Evolutionary conservation across 1,284 basidiomycete species (phyloP).

Genomic region (Apiotrichum domesticum): DNA sequence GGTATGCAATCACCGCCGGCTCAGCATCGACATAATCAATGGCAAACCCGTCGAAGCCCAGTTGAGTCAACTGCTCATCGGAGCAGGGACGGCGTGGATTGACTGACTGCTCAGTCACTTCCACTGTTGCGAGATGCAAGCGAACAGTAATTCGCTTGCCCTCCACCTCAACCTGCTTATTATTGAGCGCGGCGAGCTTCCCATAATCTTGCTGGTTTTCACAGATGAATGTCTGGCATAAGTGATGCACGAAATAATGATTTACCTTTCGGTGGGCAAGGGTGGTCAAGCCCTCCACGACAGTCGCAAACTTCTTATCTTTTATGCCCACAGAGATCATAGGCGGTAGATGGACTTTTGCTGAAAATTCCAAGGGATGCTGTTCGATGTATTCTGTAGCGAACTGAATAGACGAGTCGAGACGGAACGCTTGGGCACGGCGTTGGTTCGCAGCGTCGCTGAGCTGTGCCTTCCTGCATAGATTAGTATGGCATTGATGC

Average conservation of each 20-base stretch:
- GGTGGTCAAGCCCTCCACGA: constrained; percentile 71
- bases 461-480: constrained; percentile 56
- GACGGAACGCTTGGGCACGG: constrained; percentile 49
- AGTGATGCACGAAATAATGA: constrained; percentile 6
- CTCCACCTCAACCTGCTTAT: constrained; percentile 47
- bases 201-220: constrained; percentile 79
- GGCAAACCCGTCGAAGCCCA: constrained; percentile 78
- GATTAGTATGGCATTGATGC: not conserved
- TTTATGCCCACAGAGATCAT: constrained; percentile 66
- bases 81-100: constrained; percentile 24
- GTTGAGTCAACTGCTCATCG: constrained; percentile 21
- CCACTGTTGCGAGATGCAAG: constrained; percentile 22
- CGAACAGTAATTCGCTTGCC: constrained; percentile 12
- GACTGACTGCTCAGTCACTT: constrained; percentile 25
- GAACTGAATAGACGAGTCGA: constrained; percentile 53
- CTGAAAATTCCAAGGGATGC: constrained; percentile 64
- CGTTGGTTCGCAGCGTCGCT: constrained; percentile 56
- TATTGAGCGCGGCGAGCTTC: constrained; percentile 59
- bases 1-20: constrained; percentile 46
- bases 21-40: constrained; percentile 60
- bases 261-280: constrained; percentile 59
- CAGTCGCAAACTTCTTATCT: constrained; percentile 58
- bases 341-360: constrained; percentile 79
- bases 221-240: constrained; percentile 72
- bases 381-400: constrained; percentile 71